phyloP scores from a whole-genome alignment of 2,329 filamentous ascomycete genomes.

The Drechslera avenae region DNA sequence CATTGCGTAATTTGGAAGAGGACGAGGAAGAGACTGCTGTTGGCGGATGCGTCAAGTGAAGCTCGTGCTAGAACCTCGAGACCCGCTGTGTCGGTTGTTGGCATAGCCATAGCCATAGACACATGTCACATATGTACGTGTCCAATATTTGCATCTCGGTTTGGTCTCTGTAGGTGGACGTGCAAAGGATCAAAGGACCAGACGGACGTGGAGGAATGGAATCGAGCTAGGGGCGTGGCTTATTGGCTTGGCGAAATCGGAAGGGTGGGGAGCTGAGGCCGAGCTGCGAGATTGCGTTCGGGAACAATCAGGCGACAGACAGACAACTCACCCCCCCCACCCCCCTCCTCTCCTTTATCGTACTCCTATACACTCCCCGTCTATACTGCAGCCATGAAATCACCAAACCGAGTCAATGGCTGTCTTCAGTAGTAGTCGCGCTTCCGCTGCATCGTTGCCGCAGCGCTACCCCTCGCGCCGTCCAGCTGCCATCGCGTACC shows the following conservation, averaged over 20 bases:
- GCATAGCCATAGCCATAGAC: not conserved
- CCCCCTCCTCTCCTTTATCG: too few species aligned
- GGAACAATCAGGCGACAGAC: not conserved
- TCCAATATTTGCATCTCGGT: slow-evolving; percentile 8
- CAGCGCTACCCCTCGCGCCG: not conserved
- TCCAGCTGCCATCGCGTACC: slow-evolving; percentile 1
- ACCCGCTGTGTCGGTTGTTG: too few species aligned
- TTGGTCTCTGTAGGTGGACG: slow-evolving; percentile 9
- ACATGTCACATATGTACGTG: not conserved
- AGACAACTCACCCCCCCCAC: not conserved
- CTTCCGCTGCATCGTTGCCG: not conserved
- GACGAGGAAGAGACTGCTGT: too few species aligned
- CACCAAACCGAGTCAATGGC: not conserved
- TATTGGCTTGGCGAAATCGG: slow-evolving; percentile 26
- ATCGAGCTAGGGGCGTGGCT: slow-evolving; percentile 21
- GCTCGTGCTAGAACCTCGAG: too few species aligned
- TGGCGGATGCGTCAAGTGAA: too few species aligned
- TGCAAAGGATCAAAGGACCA: too few species aligned
- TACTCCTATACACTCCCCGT: not conserved
- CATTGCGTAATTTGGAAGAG: too few species aligned
- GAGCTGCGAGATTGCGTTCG: not conserved
- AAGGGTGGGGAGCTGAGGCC: slow-evolving; percentile 4
- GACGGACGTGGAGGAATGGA: slow-evolving; percentile 8
- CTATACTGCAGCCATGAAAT: not conserved
- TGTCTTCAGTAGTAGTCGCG: not conserved